Evolutionary conservation across 1,139 yeast species (phyloP).

Genomic region (Pichia norvegensis): DNA sequence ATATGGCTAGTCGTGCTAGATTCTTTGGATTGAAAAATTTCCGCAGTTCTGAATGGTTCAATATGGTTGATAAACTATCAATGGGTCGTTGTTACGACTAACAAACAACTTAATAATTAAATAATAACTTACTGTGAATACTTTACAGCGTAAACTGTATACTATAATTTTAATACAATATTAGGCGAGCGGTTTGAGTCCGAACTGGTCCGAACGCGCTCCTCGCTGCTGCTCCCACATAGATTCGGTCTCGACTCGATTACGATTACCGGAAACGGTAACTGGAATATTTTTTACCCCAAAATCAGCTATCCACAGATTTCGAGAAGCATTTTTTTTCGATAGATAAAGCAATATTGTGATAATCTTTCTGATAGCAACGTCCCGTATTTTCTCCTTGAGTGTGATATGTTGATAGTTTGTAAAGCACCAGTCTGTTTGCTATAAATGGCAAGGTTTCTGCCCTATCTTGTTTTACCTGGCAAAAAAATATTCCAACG

Average conservation of each 20-base stretch:
- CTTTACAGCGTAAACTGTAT: not conserved
- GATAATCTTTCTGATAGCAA: too few relatives aligned
- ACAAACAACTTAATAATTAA: not conserved
- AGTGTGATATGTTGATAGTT: too few relatives aligned
- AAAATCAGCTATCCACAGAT: not conserved
- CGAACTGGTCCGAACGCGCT: not conserved
- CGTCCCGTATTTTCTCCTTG: too few relatives aligned
- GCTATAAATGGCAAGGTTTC: not conserved
- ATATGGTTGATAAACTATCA: constrained; percentile 38
- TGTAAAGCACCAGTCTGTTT: too few relatives aligned
- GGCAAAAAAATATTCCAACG: too few relatives aligned
- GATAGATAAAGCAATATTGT: not conserved
- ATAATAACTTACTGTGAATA: not conserved
- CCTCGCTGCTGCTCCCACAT: not conserved
- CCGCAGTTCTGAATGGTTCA: constrained; percentile 53
- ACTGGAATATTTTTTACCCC: too few relatives aligned
- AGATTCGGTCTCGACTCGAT: not conserved
- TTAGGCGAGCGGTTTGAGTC: not conserved
- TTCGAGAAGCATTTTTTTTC: not conserved
- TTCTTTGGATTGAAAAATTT: constrained; percentile 50
- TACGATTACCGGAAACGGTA: not conserved
- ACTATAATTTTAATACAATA: too few relatives aligned
- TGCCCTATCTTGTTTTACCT: too few relatives aligned
- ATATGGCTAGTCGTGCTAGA: constrained; percentile 61
- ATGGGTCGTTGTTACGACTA: constrained; percentile 27